Evolutionary conservation across 257 asterid genomes (phyloP), one percentile per base, ranked within the genome.

Genomic region (Plectranthus barbatus): DNA sequence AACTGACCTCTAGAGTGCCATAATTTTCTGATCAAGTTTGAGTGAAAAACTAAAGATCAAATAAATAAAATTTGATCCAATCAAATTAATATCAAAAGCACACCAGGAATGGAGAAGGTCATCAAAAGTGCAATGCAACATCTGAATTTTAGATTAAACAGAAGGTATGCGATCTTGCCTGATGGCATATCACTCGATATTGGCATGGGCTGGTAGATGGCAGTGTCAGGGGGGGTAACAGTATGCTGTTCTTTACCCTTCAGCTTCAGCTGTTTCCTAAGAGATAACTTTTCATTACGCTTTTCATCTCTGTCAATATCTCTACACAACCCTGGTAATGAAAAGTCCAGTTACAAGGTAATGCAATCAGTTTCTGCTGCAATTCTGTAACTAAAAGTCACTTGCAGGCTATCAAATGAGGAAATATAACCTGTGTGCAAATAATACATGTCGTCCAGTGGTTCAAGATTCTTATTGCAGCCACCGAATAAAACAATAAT

Each of bases 381-480:
- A 57, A 44, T 33, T 37, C 64, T 18, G 20, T 5, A 72, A 62
- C 61, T n/a, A 69, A 56, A 74, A 44, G 72, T 48, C 40, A 47
- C 45, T 46, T 17, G 61, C 68, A 65, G 17, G 45, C 58, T 69
- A 20, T 4, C 64, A 24, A 47, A 60, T 10, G 55, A 37, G 53
- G 40, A 41, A 31, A 42, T 17, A 31, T 51, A 65, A 90, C 99
- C 99, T 80, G 99, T 93, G 77, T 87, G 84, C 75, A 93, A 74
- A 77, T 62, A 87, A 76, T 87, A 85, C 74, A 85, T 84, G 78
- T 93, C 99, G 64, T 85, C 95, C 70, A 93, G 82, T 20, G 99
- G 91, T 76, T 93, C 96, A 12, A 93, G 95, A 59, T 83, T 80
- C 74, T 83, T 93, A 80, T 93, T 84, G 80, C 99, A 93, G 70